Evolutionary conservation across 73 alveolate genomes (phyloP).

Genomic region (Symbiodinium pilosum): DNA sequence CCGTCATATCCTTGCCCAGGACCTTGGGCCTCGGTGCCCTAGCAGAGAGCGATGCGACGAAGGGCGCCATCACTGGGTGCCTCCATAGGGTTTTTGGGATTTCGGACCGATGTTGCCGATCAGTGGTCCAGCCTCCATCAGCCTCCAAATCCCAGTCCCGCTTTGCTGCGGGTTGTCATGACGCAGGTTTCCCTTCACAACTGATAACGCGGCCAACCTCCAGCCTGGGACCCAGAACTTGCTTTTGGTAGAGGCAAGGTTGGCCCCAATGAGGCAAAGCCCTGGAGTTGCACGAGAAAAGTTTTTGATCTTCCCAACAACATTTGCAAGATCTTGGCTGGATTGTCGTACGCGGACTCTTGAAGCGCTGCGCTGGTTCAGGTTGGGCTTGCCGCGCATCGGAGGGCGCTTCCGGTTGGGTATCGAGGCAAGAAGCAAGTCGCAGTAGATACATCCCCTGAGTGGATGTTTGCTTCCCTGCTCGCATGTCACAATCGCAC

Average conservation of each 20-base stretch:
- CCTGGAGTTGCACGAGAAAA: too few relatives aligned
- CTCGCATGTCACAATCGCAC: too few relatives aligned
- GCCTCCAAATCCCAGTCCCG: background rate
- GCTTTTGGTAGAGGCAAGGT: background rate
- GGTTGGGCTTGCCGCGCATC: constrained; percentile 85
- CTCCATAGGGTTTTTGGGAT: background rate
- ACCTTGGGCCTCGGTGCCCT: background rate
- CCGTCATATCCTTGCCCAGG: too few relatives aligned
- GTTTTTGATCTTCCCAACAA: too few relatives aligned
- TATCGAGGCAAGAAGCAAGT: too few relatives aligned
- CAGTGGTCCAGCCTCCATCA: background rate
- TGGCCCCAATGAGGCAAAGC: too few relatives aligned
- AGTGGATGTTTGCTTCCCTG: too few relatives aligned
- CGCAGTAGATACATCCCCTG: too few relatives aligned
- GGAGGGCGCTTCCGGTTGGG: constrained; percentile 57
- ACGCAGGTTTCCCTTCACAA: constrained; percentile 64
- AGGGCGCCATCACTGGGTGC: constrained; percentile 10
- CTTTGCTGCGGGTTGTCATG: background rate
- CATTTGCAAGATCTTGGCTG: too few relatives aligned
- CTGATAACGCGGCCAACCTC: constrained; percentile 46
- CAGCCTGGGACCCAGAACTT: constrained; percentile 40
- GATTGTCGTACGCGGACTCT: background rate
- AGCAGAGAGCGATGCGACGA: constrained; percentile 15
- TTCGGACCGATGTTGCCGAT: background rate
- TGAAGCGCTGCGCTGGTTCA: background rate